A percentile compares a stretch with the other conserved stretches of the same genome.
phyloP scores from a whole-genome alignment of 257 asterid genomes.

The Solanum tacnaense region DNA sequence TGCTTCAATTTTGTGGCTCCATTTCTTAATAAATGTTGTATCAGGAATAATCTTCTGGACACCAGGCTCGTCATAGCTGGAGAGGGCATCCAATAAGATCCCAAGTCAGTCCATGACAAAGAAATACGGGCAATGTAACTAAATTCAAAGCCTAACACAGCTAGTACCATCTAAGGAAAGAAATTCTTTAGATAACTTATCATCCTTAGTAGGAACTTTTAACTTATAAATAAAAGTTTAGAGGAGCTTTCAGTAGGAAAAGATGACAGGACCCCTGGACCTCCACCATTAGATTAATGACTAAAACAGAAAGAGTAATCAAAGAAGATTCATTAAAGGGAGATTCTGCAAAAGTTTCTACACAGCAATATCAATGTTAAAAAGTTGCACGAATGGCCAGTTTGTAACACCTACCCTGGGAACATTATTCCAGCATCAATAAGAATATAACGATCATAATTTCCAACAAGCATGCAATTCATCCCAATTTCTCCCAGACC shows the following conservation, averaged over 20 bases:
- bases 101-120: background rate
- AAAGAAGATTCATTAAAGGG: background rate
- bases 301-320: background rate
- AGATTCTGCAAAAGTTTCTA: background rate
- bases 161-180: background rate
- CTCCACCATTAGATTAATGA: background rate
- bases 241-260: background rate
- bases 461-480: slow-evolving; percentile 98
- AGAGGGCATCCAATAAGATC: slow-evolving; percentile 7
- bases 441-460: slow-evolving; percentile 86
- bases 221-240: background rate
- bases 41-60: slow-evolving; percentile 99
- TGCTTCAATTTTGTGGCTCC: slow-evolving; percentile 99
- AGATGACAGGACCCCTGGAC: background rate
- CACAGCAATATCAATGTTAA: background rate
- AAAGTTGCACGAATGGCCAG: background rate
- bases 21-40: slow-evolving; percentile 80
- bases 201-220: background rate
- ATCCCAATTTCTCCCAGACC: slow-evolving; percentile 99
- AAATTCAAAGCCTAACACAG: background rate
- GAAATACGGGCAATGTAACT: background rate
- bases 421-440: slow-evolving; percentile 98
- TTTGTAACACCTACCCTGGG: slow-evolving; percentile 61
- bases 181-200: background rate
- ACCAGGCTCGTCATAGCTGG: slow-evolving; percentile 87